Base-by-base conservation (phyloP, 2,329 filamentous ascomycete species). In the Geosmithia flava region DNA sequence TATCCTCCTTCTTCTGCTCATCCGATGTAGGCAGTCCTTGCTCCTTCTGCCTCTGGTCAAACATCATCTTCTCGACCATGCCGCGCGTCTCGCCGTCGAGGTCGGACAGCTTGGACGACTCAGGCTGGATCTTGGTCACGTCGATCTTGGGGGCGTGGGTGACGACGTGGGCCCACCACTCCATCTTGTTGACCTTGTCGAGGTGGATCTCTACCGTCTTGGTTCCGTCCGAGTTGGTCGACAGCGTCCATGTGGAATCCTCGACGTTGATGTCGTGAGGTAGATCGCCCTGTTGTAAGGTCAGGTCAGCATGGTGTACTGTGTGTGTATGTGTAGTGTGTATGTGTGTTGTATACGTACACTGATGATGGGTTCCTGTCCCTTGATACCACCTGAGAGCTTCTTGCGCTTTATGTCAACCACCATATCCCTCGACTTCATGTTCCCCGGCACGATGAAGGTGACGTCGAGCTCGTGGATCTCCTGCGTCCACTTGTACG, bases 1-100 rank as follows among this genome's bases (percentile, higher is more conserved):
- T 83, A 49, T 98, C 91, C 62, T 81, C 68, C 78, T 97, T 97
- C 75, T 90, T 87, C 76, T 95, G 83, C 72, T 98, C 93, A 56
- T 97, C 93, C 55, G 87, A 95, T 13, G 84, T 89, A 44, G 89
- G 87, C 66, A 85, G 76, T 4, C 93, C 93, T 66, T 78, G 72
- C 72, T 97, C 90, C 80, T 98, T 98, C 72, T 97, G 90, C 55
- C 86, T 76, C 75, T 98, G 93, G 71, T 98, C 93, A 60, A 78
- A 98, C 93, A 98, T 98, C 93, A 98, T 98, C 80, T 98, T 98
- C 80, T 98, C 93, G 43, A 98, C 93, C 91, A 98, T 97, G 50
- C 82, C 79, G 54, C 93, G 79, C 48, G 93, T 98, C 74, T 95
- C 86, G 52, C 93, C 93, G 62, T 97, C 91, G 55, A 98, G 72